Base-by-base conservation (phyloP, 768 basidiomycete species). In the Tubosaeta sp. region DNA sequence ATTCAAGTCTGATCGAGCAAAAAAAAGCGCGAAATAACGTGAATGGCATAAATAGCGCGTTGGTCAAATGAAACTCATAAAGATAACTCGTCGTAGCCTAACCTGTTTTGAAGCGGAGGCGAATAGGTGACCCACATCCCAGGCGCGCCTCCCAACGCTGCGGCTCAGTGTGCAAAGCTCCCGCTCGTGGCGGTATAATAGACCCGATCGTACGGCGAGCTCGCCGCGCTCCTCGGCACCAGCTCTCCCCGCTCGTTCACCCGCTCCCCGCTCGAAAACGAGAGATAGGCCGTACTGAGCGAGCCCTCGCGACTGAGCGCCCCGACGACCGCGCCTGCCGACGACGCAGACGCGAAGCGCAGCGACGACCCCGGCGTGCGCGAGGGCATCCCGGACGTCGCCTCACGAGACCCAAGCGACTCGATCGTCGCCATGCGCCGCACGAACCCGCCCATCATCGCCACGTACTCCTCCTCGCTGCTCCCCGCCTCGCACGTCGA, bases 381-480 rank as follows among this genome's bases (percentile, higher is more conserved):
- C 5, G 58, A 14, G 3, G 16, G 54, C 13, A 53, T 54, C 51
- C 43, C 50, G 51, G 58, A 65, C 12, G 54, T 54, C 33, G 55
- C 65, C 60, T 91, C 88, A 46, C 79, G 76, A 16, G 84, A 86
- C 37, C 86, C 87, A 65, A 89, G 75, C 39, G 81, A 83, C 65
- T 89, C 86, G 55, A 90, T 90, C 27, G 88, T 90, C 17, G 86
- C 83, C 88, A 91, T 88, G 35, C 88, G 84, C 47, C 78, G 75
- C 41, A 90, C 76, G 59, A 74, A 79, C 22, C 78, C 74, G 48
- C 86, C 85, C 50, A 91, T 71, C 45, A 90, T 75, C 6, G 76
- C 76, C 29, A 88, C 72, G 48, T 78, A 66, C 27, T 64, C 67
- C 25, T 68, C 66, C 44, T 66, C 68, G 41, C 53, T 53, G 25